Base-by-base conservation (phyloP, 2,329 filamentous ascomycete species). In the Aspergillus nomiae region DNA sequence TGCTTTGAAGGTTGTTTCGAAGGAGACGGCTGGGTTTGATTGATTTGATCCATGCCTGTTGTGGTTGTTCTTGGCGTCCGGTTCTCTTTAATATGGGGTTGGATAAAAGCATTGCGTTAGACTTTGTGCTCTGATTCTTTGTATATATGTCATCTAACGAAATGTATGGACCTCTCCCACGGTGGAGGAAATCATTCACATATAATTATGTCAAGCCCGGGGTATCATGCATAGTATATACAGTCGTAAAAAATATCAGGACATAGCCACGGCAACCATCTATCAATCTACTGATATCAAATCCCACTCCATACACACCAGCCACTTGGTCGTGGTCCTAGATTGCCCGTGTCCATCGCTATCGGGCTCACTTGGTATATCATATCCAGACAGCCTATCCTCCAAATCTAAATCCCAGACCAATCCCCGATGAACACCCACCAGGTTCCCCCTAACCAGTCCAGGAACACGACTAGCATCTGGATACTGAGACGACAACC, bases 231-330 rank as follows among this genome's bases (percentile, higher is more conserved):
- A 41, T 55, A 54, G 60, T 36, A 48, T 61, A 50, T 50, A 32
- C 38, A 48, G 38, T 14, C 14, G 45, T 56, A 46, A 51, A 58
- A 28, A 57, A 43, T 3, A 32, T 24, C 11, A 30, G 53, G n/a
- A 19, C 1, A 50, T 38, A 10, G n/a, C n/a, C 34, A 7, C 14
- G 26, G 34, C 2, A 28, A 5, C 26, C 36, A n/a, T 28, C 34
- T 51, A 48, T 56, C 30, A 60, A 54, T 54, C n/a, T 41, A 16
- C 32, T n/a, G 54, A 59, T 32, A 74, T 32, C n/a, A 80, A 50
- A 62, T 79, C 76, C 78, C 78, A 81, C 63, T 80, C 76, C 69
- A 78, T 72, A 26, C 71, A 73, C 26, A 80, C 72, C 16, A 76
- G 64, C 76, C 78, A 80, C 30, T 62, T 69, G 3, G 16, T 32